Base-by-base conservation (phyloP, 1,284 basidiomycete genomes). In the Naganishia sp. region DNA sequence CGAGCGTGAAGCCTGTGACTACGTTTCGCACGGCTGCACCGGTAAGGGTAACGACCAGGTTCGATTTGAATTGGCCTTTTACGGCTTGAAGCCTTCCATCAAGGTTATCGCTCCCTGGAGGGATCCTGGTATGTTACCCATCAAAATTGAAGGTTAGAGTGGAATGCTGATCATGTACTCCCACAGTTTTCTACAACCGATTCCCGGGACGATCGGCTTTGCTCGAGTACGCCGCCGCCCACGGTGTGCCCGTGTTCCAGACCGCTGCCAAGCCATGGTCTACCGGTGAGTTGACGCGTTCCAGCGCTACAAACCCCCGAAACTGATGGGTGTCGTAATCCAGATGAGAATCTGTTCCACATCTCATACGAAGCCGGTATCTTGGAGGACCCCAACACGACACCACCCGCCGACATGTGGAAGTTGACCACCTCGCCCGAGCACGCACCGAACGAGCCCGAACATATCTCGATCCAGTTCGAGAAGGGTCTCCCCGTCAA, bases 21-120 rank as follows among this genome's bases (percentile, higher is more conserved):
- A 86, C 78, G 95, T 99, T 71, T 90, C 94, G 45, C 96, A 99
- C 82, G 95, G 95, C 46, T 99, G 95, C 85, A 99, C 95, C 55
- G 95, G 95, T 67, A 99, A 99, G 84, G 95, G 95, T 66, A 99
- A 99, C 81, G 95, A 99, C 81, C 96, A 99, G 83, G 95, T 99
- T 73, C 91, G 96, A 69, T 99, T 99, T 80, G 96, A 99, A 80
- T 88, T 99, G 67, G 94, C 96, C 10, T 99, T 99, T 84, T 99
- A 99, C 81, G 95, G 94, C 65, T 86, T 99, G 75, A 94, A 96
- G 81, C 94, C 95, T 60, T 90, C 93, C 76, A 98, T 99, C 86
- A 97, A 98, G 82, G 94, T 99, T 77, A 88, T 99, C 75, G 94
- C 95, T 21, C 95, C 95, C 45, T 99, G 95, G 95, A 88, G 95